Evolutionary conservation across 495 filamentous ascomycete genomes (phyloP).

Genomic region (Aspergillus affinis): DNA sequence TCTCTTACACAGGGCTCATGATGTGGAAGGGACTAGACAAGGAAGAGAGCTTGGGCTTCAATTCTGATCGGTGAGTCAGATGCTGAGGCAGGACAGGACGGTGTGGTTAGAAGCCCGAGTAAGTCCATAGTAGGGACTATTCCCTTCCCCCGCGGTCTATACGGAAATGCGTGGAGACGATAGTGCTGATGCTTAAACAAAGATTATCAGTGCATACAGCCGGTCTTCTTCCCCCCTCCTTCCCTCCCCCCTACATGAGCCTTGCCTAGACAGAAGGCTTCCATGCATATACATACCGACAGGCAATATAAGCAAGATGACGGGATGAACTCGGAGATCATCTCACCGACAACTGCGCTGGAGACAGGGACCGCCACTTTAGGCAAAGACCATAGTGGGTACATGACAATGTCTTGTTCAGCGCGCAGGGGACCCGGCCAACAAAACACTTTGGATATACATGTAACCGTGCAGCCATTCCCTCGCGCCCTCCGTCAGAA

Average conservation of each 20-base stretch:
- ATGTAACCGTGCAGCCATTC: not conserved
- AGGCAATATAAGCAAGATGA: not conserved
- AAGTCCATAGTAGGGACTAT: not conserved
- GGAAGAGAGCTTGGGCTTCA: conserved; percentile 2
- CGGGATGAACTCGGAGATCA: not conserved
- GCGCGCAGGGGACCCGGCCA: not conserved
- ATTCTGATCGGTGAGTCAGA: conserved; percentile 5
- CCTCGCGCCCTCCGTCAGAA: not conserved
- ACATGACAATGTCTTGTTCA: not conserved
- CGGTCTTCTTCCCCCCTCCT: not conserved
- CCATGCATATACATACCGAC: not conserved
- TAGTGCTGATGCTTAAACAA: conserved; percentile 6
- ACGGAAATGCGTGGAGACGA: not conserved
- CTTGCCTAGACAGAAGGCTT: conserved; percentile 2
- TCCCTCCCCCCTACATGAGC: not conserved
- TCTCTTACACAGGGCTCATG: conserved; percentile 3
- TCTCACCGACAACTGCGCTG: not conserved
- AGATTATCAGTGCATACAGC: conserved; percentile 3
- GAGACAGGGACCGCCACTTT: not conserved
- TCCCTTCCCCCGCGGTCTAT: not conserved
- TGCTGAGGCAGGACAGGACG: not conserved
- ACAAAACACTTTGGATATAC: not conserved
- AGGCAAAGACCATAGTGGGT: not conserved
- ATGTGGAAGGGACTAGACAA: not conserved
- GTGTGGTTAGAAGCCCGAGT: not conserved